Conservation (phyloP, 257 asterid genomes). For the Ligustrum vulgare region DNA sequence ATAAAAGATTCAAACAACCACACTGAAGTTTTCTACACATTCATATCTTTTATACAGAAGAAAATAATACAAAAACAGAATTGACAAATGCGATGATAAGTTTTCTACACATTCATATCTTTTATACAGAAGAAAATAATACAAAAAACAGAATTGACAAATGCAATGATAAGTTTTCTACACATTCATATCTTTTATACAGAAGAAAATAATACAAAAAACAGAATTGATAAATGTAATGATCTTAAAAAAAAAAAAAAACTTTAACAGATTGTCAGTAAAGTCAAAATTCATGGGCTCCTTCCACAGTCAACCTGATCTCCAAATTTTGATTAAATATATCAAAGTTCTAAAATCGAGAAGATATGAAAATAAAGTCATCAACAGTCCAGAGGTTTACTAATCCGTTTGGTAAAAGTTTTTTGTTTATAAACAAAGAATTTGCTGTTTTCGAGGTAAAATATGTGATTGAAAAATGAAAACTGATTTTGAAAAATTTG, state of each 20-base stretch:
- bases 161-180: no score
- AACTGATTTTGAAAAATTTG: no score
- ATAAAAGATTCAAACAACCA: not conserved
- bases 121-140: no score
- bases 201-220: not conserved
- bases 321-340: not conserved
- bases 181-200: no score
- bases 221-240: not conserved
- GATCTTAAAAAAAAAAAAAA: not conserved
- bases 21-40: not conserved
- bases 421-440: no score
- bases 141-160: no score
- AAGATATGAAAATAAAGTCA: not conserved
- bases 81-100: no score
- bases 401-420: no score
- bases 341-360: not conserved
- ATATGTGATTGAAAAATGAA: no score
- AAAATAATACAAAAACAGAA: not conserved
- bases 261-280: not conserved
- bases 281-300: not conserved
- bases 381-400: not conserved
- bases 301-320: not conserved
- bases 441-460: no score
- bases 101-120: no score
- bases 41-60: not conserved